Conservation (phyloP, 2,329 filamentous ascomycete genomes). For the Coniochaeta sp. region DNA sequence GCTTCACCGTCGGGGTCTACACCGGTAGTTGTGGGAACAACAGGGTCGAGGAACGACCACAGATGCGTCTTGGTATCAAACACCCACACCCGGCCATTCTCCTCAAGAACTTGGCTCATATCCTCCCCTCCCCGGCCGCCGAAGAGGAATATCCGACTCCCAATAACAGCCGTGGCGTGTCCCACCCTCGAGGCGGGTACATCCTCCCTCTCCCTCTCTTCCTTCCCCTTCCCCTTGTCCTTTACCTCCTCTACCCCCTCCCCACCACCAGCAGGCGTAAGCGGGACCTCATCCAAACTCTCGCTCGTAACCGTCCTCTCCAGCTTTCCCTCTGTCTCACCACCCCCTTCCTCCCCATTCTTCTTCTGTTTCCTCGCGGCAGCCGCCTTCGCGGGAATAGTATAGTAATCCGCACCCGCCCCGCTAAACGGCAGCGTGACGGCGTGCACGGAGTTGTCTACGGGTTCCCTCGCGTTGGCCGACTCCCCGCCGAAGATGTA, state of each 20-base stretch:
- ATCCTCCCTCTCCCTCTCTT: slow-evolving; percentile 17
- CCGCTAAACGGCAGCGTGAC: slow-evolving; percentile 51
- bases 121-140: slow-evolving; percentile 67
- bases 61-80: slow-evolving; percentile 57
- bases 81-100: slow-evolving; percentile 68
- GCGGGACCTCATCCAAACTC: slow-evolving; percentile 24
- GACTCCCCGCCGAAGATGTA: slow-evolving; percentile 72
- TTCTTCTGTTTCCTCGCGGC: slow-evolving; percentile 29
- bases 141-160: slow-evolving; percentile 70
- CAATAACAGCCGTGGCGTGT: slow-evolving; percentile 61
- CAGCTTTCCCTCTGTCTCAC: too few species aligned
- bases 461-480: slow-evolving; percentile 46
- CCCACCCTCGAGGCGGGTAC: slow-evolving; percentile 66
- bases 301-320: not conserved
- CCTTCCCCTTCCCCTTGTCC: slow-evolving; percentile 16
- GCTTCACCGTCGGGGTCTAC: not conserved
- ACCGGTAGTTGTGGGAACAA: too few species aligned
- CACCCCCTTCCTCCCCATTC: too few species aligned
- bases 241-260: slow-evolving; percentile 14
- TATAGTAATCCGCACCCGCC: not conserved
- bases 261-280: slow-evolving; percentile 20
- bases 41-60: slow-evolving; percentile 62
- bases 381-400: too few species aligned
- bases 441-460: slow-evolving; percentile 67
- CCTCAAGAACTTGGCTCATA: slow-evolving; percentile 61